Conservation (phyloP, 2,329 filamentous ascomycete species). For the Escovopsis sp. region DNA sequence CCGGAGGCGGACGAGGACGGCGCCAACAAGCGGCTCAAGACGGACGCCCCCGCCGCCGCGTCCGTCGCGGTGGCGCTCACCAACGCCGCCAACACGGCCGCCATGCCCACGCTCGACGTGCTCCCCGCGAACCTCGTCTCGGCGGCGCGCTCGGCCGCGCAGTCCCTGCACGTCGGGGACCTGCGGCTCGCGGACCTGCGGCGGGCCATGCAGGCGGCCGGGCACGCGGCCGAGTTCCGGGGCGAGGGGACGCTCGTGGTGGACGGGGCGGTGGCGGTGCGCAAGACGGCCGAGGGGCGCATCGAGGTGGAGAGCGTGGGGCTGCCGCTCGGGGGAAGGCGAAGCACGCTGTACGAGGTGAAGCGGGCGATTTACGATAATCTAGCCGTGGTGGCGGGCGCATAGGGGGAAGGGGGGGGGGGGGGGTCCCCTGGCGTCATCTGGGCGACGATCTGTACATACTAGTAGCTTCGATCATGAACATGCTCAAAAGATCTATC, state of each 20-base stretch:
- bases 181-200: slow-evolving; percentile 76
- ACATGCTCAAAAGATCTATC: too few relatives aligned
- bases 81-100: slow-evolving; percentile 9
- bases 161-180: slow-evolving; percentile 89
- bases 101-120: slow-evolving; percentile 36
- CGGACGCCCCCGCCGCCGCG: slow-evolving; percentile 14
- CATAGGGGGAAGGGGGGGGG: slow-evolving; percentile 29
- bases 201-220: slow-evolving; percentile 64
- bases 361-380: slow-evolving; percentile 87
- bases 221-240: slow-evolving; percentile 80
- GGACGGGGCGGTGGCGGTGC: slow-evolving; percentile 73
- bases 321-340: slow-evolving; percentile 17
- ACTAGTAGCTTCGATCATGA: too few relatives aligned
- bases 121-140: slow-evolving; percentile 47
- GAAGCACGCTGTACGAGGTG: slow-evolving; percentile 70
- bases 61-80: slow-evolving; percentile 13
- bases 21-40: slow-evolving; percentile 35
- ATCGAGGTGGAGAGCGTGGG: slow-evolving; percentile 78
- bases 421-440: too few relatives aligned
- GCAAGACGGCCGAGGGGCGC: slow-evolving; percentile 72
- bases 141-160: slow-evolving; percentile 59
- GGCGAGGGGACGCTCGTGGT: slow-evolving; percentile 86
- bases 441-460: too few relatives aligned
- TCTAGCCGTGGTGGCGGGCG: slow-evolving; percentile 74
- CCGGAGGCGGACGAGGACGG: slow-evolving; percentile 16